Base-by-base conservation (phyloP, 257 asterid genomes). In the Agastache rugosa region DNA sequence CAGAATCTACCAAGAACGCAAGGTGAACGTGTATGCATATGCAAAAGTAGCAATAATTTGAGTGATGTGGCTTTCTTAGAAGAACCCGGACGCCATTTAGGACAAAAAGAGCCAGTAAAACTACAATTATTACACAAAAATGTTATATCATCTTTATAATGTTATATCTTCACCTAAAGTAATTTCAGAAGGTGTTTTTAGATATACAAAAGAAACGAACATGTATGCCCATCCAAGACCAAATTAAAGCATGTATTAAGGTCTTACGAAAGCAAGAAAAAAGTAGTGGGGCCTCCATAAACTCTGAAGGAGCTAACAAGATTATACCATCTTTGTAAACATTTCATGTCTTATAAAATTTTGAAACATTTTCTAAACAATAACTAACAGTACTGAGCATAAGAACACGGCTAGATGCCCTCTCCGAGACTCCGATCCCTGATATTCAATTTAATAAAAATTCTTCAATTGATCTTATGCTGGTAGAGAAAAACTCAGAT, bases 401-500 rank as follows among this genome's bases (percentile, higher is more conserved):
- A 59, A 6, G 31, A 58, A 5, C 58, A n/a, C 34, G 41, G 6
- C 45, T 56, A 27, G 12, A 71, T 29, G 25, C 23, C 41, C 65
- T 25, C 19, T 25, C 23, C 31, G 48, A 34, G 54, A 15, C 19
- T 25, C 23, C 31, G 48, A 34, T 10, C 67, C 16, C 17, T 27
- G 51, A 7, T 25, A 39, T 39, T 8, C 11, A 39, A 61, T 20
- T 31, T 27, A 17, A 31, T 23, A 41, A 6, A 54, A 34, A 19
- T 34, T 1, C 27, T 35, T 63, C 6, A 50, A 74, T 35, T 10
- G 41, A 63, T 73, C 47, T 20, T 22, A 42, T 48, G 63, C 42
- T 47, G 51, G 71, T 62, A 31, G 54, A 31, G 54, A 73, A 9
- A 63, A 48, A 4, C 44, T 17, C 17, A 20, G 42, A 62, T 48